Evolutionary conservation across 352 stramenopile genomes (phyloP).

Genomic region (Pythium vanterpoolii): DNA sequence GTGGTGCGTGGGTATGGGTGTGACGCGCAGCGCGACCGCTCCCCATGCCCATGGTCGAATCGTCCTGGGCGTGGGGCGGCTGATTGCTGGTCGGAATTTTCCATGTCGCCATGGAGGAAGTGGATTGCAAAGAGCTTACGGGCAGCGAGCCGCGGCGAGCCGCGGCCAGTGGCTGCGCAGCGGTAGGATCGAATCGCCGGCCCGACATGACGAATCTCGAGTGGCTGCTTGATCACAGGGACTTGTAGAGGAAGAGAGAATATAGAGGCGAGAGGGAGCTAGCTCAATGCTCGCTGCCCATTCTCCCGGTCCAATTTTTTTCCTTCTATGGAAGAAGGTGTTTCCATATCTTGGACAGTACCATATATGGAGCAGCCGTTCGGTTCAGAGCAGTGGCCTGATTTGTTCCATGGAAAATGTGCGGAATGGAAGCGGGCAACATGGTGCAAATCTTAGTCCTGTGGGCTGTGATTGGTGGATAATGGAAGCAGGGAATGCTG

Average conservation of each 20-base stretch:
- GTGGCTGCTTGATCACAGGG: background rate
- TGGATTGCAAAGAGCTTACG: background rate
- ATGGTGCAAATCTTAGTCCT: background rate
- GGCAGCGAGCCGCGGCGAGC: conserved; percentile 6
- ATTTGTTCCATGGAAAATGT: conserved; percentile 7
- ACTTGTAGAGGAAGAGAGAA: background rate
- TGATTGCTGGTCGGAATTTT: background rate
- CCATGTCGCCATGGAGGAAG: conserved; percentile 1
- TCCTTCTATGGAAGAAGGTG: background rate
- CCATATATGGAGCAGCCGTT: too few species aligned
- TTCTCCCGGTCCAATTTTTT: background rate
- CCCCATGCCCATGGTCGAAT: background rate
- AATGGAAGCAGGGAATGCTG: background rate
- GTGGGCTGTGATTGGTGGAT: background rate
- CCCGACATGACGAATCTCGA: background rate
- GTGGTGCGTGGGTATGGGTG: background rate
- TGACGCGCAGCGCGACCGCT: background rate
- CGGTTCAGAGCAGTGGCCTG: background rate
- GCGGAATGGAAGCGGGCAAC: background rate
- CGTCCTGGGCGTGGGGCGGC: conserved; percentile 3
- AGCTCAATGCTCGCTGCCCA: background rate
- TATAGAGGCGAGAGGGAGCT: background rate
- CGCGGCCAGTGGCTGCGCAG: background rate
- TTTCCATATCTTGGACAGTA: background rate
- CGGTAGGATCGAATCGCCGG: background rate